These are phyloP conservation scores for Strombidium stylifer DNA, from an alignment of 73 alveolate genomes.

Conservation along the genomic window DNA sequence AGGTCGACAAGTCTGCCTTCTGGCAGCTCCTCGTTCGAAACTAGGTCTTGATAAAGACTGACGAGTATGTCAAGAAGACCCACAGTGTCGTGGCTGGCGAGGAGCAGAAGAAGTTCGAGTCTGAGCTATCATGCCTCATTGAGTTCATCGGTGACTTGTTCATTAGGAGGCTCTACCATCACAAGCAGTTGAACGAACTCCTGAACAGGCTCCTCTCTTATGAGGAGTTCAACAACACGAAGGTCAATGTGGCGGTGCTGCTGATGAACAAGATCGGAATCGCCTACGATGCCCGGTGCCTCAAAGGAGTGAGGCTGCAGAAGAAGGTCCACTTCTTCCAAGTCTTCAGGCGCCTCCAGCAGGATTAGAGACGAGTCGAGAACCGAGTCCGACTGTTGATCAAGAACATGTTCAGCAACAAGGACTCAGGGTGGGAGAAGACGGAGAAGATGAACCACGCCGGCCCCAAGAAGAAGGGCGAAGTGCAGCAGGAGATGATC, in stretches of 20 bases:
- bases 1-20: conserved; percentile 3
- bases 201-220: conserved; percentile 10
- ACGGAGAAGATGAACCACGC: conserved; percentile 16
- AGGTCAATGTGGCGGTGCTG: conserved; percentile 28
- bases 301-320: neutral
- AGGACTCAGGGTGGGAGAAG: conserved; percentile 25
- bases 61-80: neutral
- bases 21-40: conserved; percentile 10
- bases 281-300: conserved; percentile 1
- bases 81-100: conserved; percentile 13
- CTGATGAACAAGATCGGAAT: conserved; percentile 24
- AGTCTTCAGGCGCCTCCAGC: neutral
- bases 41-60: conserved; percentile 15
- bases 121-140: conserved; percentile 11
- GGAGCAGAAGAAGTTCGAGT: neutral
- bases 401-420: conserved; percentile 32
- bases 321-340: neutral
- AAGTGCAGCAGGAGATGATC: conserved; percentile 16
- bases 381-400: conserved; percentile 7
- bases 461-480: conserved; percentile 34
- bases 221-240: conserved; percentile 6
- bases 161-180: conserved; percentile 6
- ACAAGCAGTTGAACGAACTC: neutral
- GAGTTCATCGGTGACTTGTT: conserved; percentile 26
- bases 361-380: neutral